Evolutionary conservation across 1,139 yeast species (phyloP), one percentile per base, ranked within the genome.

Genomic region (Suhomyces yuchorum): DNA sequence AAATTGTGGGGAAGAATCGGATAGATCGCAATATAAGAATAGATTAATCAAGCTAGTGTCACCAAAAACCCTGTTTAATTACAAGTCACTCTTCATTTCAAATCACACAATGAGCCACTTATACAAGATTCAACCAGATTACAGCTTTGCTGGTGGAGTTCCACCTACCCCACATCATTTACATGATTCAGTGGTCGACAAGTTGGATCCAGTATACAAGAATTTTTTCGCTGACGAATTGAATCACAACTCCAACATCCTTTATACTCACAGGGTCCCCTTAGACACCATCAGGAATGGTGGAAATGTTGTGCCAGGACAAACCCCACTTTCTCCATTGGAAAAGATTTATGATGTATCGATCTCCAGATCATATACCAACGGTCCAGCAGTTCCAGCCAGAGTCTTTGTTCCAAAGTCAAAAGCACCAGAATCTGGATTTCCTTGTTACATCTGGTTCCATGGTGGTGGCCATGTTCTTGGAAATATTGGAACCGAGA

Each of bases 401-500:
- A 60, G 80, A 48, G 74, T 75, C 2, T 75, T 73, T 51, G 65
- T 66, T 18, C 80, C 80, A 12, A 56, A 60, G 14, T 69, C 70
- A 9, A 62, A 60, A 8, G 56, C 60, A 24, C 81, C 80, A 1
- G 61, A 46, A 2, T 61, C 55, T 4, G 80, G 80, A 1, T 74
- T 76, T 71, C 81, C 82, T 2, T 63, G 72, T 33, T 65, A 70
- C 32, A 55, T 76, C 11, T 76, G 78, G 77, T 75, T 61, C 59
- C 82, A 77, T 52, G 81, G 81, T n/a, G 78, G 78, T 26, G 75
- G 75, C 5, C 75, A 79, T 77, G 77, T 71, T 1, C 62, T 77
- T n/a, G 81, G 81, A 3, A 63, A 65, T 43, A 71, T 77, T 41
- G 58, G 51, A 46, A 72, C 81, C 4, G 81, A 77, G 49, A 75